A percentile compares a stretch with the other conserved stretches of the same genome.
Evolutionary conservation across 305 asterid species (phyloP).

Genomic region (Rubia tinctorum): DNA sequence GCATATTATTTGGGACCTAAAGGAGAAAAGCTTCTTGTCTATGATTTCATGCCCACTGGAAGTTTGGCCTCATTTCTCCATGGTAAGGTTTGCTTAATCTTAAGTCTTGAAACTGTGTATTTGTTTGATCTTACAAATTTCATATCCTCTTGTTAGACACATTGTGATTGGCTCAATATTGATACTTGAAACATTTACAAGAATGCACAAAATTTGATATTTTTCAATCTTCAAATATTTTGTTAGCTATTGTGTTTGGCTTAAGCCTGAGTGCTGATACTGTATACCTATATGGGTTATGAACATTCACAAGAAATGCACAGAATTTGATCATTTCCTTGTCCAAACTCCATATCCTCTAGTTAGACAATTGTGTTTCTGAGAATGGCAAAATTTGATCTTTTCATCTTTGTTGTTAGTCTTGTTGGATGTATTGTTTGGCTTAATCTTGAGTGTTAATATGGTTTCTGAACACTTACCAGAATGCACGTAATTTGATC

Average conservation of each 20-base stretch:
- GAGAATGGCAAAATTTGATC: too few relatives aligned
- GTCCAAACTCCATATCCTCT: too few relatives aligned
- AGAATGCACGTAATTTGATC: background rate
- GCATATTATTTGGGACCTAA: conserved; percentile 57
- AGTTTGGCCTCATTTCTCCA: conserved; percentile 52
- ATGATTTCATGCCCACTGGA: conserved; percentile 40
- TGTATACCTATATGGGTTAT: too few relatives aligned
- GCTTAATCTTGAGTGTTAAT: background rate
- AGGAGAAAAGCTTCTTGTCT: conserved; percentile 59
- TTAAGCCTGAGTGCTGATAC: too few relatives aligned
- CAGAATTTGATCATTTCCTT: too few relatives aligned
- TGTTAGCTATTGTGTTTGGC: background rate
- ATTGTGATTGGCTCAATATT: too few relatives aligned
- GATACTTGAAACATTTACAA: background rate
- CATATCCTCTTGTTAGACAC: too few relatives aligned
- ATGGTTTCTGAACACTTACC: background rate
- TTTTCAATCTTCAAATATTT: too few relatives aligned
- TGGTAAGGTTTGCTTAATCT: conserved; percentile 24
- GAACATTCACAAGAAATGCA: background rate
- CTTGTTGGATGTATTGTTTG: background rate
- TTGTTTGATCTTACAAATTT: background rate
- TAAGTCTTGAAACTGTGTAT: background rate
- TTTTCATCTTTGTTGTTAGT: too few relatives aligned
- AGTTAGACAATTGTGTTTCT: too few relatives aligned
- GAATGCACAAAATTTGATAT: background rate